Percentiles rank a stretch among this genome's conserved stretches.
Evolutionary conservation across 2,329 filamentous ascomycete genomes (phyloP).

Genomic region (Pseudogymnoascus destructans): DNA sequence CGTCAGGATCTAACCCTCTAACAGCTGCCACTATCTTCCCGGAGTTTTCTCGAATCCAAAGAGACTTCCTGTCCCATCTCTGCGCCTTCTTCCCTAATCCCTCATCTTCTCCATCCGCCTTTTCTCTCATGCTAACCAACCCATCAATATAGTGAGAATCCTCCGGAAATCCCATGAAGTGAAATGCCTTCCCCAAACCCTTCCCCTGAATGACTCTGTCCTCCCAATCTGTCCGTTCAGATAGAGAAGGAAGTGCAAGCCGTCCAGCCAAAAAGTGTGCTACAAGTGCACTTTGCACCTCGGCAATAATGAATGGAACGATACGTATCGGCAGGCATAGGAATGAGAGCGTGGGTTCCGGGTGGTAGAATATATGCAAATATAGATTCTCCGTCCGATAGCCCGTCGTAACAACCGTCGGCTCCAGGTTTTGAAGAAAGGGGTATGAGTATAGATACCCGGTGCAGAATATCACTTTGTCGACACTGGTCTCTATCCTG

Average conservation of each 20-base stretch:
- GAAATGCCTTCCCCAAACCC: constrained; percentile 34
- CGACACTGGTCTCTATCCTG: constrained; percentile 50
- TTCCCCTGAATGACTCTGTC: constrained; percentile 26
- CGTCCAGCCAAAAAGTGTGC: constrained; percentile 65
- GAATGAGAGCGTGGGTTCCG: constrained; percentile 67
- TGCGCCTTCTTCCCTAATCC: not conserved
- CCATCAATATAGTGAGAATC: constrained; percentile 61
- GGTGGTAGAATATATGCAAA: constrained; percentile 64
- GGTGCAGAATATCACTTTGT: constrained; percentile 74
- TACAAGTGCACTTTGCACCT: constrained; percentile 66
- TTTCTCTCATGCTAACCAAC: constrained; percentile 25
- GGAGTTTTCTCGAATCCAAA: not conserved
- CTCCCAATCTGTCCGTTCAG: constrained; percentile 62
- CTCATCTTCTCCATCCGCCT: not conserved
- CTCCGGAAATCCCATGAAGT: constrained; percentile 38
- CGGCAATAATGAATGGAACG: constrained; percentile 75
- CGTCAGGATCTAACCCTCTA: constrained; percentile 38
- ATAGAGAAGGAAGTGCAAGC: constrained; percentile 46
- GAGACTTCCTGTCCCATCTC: not conserved
- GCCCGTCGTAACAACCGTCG: constrained; percentile 53
- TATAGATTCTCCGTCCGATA: constrained; percentile 60
- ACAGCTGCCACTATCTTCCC: not conserved
- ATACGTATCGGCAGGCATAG: constrained; percentile 63
- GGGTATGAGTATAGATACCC: constrained; percentile 80
- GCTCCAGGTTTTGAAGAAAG: constrained; percentile 41